Percentiles rank a stretch among this genome's conserved stretches.
Evolutionary conservation across 1,284 basidiomycete species (phyloP).

Genomic region (Stygiomarasmius scandens): DNA sequence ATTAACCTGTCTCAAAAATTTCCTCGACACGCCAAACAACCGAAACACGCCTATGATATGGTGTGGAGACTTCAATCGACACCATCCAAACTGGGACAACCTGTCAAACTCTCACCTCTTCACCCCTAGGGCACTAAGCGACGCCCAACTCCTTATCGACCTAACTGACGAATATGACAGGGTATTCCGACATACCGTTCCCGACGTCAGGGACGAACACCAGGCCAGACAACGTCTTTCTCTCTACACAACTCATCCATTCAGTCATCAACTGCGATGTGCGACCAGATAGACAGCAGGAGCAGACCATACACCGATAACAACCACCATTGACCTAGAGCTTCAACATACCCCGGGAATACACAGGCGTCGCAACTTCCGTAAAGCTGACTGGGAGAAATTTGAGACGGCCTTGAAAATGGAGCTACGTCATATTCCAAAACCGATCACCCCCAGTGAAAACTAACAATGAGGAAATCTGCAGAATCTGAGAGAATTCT

Average conservation of each 20-base stretch:
- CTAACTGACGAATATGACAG: slow-evolving; percentile 13
- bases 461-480: no score
- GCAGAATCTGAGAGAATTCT: no score
- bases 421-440: no score
- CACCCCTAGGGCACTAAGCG: slow-evolving; percentile 14
- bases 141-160: slow-evolving; percentile 20
- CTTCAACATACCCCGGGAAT: not conserved
- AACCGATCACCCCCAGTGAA: no score
- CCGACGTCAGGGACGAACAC: slow-evolving; percentile 32
- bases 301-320: slow-evolving; percentile 8
- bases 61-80: slow-evolving; percentile 52
- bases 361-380: not conserved
- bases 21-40: not conserved
- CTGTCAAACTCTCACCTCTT: slow-evolving; percentile 38
- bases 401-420: no score
- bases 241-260: no score
- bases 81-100: slow-evolving; percentile 51
- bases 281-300: not conserved
- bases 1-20: slow-evolving; percentile 10
- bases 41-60: slow-evolving; percentile 23
- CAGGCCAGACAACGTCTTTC: slow-evolving; percentile 38
- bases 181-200: slow-evolving; percentile 29
- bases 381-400: not conserved
- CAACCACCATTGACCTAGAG: not conserved
- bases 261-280: slow-evolving; percentile 5